Percentiles rank a stretch among this genome's conserved stretches.
Conservation (phyloP, 1,139 yeast genomes). For the Scheffersomyces quercinus region DNA sequence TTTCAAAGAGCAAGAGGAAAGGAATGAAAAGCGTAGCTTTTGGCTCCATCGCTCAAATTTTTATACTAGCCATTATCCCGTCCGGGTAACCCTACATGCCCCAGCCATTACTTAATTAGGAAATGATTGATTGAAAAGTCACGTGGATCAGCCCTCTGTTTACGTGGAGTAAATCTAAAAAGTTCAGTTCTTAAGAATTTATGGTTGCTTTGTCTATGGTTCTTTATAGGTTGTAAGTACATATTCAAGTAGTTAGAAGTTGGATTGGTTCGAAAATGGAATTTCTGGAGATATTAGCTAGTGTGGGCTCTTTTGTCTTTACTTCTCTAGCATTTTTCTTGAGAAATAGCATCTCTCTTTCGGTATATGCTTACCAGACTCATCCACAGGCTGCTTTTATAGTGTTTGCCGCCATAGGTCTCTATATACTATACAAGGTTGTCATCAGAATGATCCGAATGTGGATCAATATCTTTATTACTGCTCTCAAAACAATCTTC, state of each 20-base stretch:
- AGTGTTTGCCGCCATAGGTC: slow-evolving; percentile 17
- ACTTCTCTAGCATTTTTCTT: slow-evolving; percentile 14
- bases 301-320: slow-evolving; percentile 9
- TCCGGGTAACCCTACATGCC: too few relatives aligned
- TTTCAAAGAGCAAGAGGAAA: slow-evolving; percentile 19
- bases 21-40: background rate
- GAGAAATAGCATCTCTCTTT: slow-evolving; percentile 14
- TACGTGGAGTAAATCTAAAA: too few relatives aligned
- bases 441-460: slow-evolving; percentile 20
- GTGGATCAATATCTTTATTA: slow-evolving; percentile 27
- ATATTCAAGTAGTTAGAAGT: too few relatives aligned
- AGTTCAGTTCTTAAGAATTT: too few relatives aligned
- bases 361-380: slow-evolving; percentile 16
- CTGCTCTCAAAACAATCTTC: slow-evolving; percentile 21
- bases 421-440: slow-evolving; percentile 24
- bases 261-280: slow-evolving; percentile 1
- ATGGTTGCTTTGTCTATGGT: too few relatives aligned
- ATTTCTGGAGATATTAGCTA: slow-evolving; percentile 7
- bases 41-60: too few relatives aligned
- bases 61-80: too few relatives aligned
- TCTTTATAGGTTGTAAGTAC: too few relatives aligned
- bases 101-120: too few relatives aligned
- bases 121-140: too few relatives aligned
- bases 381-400: slow-evolving; percentile 29
- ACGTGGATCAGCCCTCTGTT: too few relatives aligned